phyloP scores from a whole-genome alignment of 2,329 filamentous ascomycete species.

The Fusarium begoniae region DNA sequence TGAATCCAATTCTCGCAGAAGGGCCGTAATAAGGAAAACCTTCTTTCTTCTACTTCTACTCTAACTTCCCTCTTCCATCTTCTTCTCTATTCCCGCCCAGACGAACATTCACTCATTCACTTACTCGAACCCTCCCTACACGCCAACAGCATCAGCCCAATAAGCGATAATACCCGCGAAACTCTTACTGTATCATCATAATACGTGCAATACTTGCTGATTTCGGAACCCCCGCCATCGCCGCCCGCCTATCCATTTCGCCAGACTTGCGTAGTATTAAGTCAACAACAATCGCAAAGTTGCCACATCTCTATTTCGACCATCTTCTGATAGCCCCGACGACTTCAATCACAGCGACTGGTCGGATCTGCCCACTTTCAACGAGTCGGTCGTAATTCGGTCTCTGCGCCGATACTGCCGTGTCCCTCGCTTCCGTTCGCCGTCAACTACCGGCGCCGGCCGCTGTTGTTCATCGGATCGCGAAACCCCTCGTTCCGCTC shows the following conservation, averaged over 20 bases:
- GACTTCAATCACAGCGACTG: not conserved
- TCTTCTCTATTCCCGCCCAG: not conserved
- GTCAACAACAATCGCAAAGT: constrained; percentile 9
- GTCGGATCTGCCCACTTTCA: not conserved
- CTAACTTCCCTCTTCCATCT: constrained; percentile 26
- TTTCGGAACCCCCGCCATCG: constrained; percentile 27
- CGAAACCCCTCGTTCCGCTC: constrained; percentile 28
- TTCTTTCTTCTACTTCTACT: constrained; percentile 19
- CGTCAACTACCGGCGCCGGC: constrained; percentile 33
- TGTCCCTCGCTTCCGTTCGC: constrained; percentile 24
- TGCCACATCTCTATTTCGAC: constrained; percentile 7
- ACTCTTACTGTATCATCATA: constrained; percentile 17
- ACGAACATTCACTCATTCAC: not conserved
- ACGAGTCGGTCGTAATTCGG: constrained; percentile 24
- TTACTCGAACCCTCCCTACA: not conserved
- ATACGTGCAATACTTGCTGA: constrained; percentile 13
- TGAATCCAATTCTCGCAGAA: constrained; percentile 26
- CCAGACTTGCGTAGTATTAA: constrained; percentile 6
- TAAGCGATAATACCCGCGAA: constrained; percentile 13
- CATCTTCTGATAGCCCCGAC: not conserved
- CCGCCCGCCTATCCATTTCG: constrained; percentile 15
- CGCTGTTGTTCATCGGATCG: constrained; percentile 23
- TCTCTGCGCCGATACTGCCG: constrained; percentile 27
- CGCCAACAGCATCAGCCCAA: not conserved
- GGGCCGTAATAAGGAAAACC: constrained; percentile 37